phyloP scores from a whole-genome alignment of 140 eudicot genomes.

The Senecio squalidus region DNA sequence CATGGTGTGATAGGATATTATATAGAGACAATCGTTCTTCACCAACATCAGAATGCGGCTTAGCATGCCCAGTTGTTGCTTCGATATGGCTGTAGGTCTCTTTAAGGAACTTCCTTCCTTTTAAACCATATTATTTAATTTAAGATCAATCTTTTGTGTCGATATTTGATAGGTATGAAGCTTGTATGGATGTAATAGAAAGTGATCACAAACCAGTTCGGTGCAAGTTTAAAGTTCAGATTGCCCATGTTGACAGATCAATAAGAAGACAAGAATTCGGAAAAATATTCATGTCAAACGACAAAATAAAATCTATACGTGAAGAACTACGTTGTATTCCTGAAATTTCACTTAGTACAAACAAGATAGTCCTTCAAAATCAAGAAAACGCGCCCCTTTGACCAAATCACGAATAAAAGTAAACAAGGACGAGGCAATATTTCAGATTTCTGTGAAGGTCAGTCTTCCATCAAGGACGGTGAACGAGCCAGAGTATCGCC shows the following conservation, averaged over 20 bases:
- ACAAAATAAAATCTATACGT: slow-evolving; percentile 35
- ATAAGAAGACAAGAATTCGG: slow-evolving; percentile 81
- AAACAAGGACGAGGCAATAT: slow-evolving; percentile 45
- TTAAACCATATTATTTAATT: neutral
- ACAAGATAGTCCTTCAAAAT: slow-evolving; percentile 54
- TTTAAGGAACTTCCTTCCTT: slow-evolving; percentile 2
- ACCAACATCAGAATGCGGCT: slow-evolving; percentile 64
- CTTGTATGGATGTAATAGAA: slow-evolving; percentile 92
- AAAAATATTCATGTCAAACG: slow-evolving; percentile 47
- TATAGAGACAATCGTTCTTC: slow-evolving; percentile 71
- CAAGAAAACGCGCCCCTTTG: slow-evolving; percentile 50
- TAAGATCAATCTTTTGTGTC: slow-evolving; percentile 3
- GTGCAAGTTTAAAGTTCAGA: slow-evolving; percentile 69
- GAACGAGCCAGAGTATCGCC: slow-evolving; percentile 52
- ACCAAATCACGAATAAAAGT: slow-evolving; percentile 54
- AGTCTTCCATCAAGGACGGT: slow-evolving; percentile 41
- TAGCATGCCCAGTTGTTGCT: slow-evolving; percentile 86
- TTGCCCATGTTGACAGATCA: slow-evolving; percentile 86
- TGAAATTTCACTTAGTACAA: slow-evolving; percentile 42
- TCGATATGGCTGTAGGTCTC: slow-evolving; percentile 68
- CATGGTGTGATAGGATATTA: slow-evolving; percentile 93
- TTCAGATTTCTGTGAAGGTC: slow-evolving; percentile 69
- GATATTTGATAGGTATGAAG: slow-evolving; percentile 60
- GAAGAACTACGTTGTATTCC: slow-evolving; percentile 65
- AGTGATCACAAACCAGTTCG: slow-evolving; percentile 98